These are phyloP conservation scores for Exophiala alcalophila DNA, from an alignment of 2,329 filamentous ascomycete genomes.

Conservation along the genomic window DNA sequence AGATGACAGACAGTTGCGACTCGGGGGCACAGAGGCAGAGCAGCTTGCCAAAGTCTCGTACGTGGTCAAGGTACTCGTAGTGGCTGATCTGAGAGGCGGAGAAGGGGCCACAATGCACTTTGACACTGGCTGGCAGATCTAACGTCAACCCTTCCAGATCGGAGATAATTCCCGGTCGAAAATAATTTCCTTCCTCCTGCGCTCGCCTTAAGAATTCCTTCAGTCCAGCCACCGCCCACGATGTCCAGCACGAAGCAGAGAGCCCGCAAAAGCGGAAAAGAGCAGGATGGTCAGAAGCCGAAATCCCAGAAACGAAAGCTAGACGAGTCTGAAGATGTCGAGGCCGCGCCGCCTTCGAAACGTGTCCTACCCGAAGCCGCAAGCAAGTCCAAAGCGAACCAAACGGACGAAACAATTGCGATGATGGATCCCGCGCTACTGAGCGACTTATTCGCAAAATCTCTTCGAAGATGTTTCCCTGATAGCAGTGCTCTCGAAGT, in stretches of 20 bases:
- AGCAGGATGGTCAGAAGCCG: too few relatives aligned
- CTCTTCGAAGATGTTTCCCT: conserved; percentile 64
- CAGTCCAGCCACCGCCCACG: background rate
- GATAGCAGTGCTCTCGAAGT: conserved; percentile 82
- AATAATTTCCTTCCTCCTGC: too few relatives aligned
- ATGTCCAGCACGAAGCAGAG: conserved; percentile 14
- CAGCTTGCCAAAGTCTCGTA: too few relatives aligned
- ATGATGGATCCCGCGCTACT: conserved; percentile 79
- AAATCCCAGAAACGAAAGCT: conserved; percentile 18
- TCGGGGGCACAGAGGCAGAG: too few relatives aligned
- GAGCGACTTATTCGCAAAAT: conserved; percentile 80
- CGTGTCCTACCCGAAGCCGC: background rate
- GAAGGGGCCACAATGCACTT: too few relatives aligned
- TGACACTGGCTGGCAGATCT: too few relatives aligned
- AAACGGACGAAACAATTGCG: conserved; percentile 69
- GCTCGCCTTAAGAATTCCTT: too few relatives aligned
- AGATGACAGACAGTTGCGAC: too few relatives aligned
- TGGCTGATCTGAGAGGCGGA: too few relatives aligned
- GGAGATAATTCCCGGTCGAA: too few relatives aligned
- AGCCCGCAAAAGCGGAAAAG: background rate
- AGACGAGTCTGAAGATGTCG: conserved; percentile 7
- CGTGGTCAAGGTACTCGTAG: too few relatives aligned
- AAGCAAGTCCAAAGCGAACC: conserved; percentile 3
- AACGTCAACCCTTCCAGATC: too few relatives aligned
- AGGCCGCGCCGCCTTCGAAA: conserved; percentile 8